phyloP scores from a whole-genome alignment of 257 asterid species.

The Plantago ovata region DNA sequence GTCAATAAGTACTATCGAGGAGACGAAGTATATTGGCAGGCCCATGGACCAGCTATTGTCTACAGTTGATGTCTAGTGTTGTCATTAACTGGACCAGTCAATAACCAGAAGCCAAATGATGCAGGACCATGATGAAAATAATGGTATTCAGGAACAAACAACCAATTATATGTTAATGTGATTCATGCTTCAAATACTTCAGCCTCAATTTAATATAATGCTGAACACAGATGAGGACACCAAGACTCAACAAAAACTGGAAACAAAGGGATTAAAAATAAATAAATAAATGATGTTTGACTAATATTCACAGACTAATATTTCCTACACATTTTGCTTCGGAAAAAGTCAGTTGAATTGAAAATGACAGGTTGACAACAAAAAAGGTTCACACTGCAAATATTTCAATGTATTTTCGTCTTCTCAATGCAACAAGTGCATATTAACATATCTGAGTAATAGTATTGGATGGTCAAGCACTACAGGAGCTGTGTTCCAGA shows the following conservation, averaged over 20 bases:
- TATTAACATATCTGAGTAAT: too few relatives aligned
- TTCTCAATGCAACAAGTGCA: too few relatives aligned
- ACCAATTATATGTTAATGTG: background rate
- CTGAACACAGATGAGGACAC: conserved; percentile 1
- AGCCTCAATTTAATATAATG: conserved; percentile 1
- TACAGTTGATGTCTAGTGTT: background rate
- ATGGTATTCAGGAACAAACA: background rate
- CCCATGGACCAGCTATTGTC: background rate
- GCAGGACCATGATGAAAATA: conserved; percentile 6
- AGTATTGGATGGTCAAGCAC: too few relatives aligned
- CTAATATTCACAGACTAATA: too few relatives aligned
- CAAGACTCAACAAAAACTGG: conserved; percentile 8
- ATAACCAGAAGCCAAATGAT: background rate
- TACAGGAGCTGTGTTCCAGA: too few relatives aligned
- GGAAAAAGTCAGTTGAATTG: too few relatives aligned
- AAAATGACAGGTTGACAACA: too few relatives aligned
- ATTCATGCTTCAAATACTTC: background rate
- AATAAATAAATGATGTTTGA: too few relatives aligned
- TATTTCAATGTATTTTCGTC: too few relatives aligned
- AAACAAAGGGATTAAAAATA: too few relatives aligned
- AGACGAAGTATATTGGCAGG: background rate
- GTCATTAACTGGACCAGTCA: background rate
- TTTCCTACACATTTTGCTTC: too few relatives aligned
- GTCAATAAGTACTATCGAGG: background rate
- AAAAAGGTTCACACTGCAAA: too few relatives aligned